Evolutionary conservation across 2,329 filamentous ascomycete species (phyloP).

Genomic region (Curvularia verruculosa): DNA sequence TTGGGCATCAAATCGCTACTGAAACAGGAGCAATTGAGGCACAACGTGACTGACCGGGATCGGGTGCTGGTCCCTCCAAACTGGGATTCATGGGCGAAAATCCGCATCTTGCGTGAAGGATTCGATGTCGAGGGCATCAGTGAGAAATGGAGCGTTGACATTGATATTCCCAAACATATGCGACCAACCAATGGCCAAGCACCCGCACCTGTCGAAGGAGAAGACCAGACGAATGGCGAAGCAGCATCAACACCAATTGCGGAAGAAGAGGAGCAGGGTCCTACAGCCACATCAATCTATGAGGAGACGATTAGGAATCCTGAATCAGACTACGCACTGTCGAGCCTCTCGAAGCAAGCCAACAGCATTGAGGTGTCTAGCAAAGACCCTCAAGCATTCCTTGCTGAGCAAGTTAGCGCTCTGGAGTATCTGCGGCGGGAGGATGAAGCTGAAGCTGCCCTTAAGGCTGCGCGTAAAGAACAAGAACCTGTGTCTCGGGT

Average conservation of each 20-base stretch:
- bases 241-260: constrained; percentile 7
- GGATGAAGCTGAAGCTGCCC: constrained; percentile 62
- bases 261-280: constrained; percentile 38
- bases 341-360: constrained; percentile 51
- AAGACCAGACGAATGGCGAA: constrained; percentile 17
- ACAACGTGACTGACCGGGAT: constrained; percentile 91
- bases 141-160: constrained; percentile 83
- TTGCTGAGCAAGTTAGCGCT: constrained; percentile 74
- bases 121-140: constrained; percentile 91
- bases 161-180: constrained; percentile 58
- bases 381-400: constrained; percentile 78
- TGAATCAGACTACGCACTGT: constrained; percentile 57
- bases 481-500: constrained; percentile 31
- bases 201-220: constrained; percentile 18
- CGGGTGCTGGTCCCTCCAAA: constrained; percentile 94
- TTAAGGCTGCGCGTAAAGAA: constrained; percentile 45
- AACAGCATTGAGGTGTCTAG: constrained; percentile 66
- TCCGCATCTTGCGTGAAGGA: constrained; percentile 85
- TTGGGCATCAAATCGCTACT: constrained; percentile 84
- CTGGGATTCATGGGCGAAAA: constrained; percentile 99
- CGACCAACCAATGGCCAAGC: constrained; percentile 31
- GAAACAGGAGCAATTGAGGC: constrained; percentile 51
- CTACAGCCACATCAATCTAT: constrained; percentile 73
- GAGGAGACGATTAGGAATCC: constrained; percentile 81
- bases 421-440: constrained; percentile 70